Evolutionary conservation across 352 stramenopile genomes (phyloP).

Genomic region (Blastocystis sp.): DNA sequence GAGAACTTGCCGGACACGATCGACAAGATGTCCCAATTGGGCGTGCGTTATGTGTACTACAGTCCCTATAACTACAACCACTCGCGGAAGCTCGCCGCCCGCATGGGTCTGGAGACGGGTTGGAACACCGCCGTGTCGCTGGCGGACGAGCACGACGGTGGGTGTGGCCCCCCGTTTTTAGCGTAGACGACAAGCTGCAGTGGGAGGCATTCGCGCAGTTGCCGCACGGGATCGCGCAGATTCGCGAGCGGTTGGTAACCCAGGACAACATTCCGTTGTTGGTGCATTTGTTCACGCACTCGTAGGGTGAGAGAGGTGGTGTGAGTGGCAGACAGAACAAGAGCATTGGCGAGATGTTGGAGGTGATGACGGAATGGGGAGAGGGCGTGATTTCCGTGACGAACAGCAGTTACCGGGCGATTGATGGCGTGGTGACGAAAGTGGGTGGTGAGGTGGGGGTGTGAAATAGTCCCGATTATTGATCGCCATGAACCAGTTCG

Average conservation of each 20-base stretch:
- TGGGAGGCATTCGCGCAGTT: conserved; percentile 79
- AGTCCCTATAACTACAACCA: conserved; percentile 95
- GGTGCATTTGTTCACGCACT: conserved; percentile 95
- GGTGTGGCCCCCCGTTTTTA: not conserved
- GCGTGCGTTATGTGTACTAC: conserved; percentile 97
- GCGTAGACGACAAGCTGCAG: conserved; percentile 29
- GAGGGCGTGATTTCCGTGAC: conserved; percentile 36
- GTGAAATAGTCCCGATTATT: conserved; percentile 57
- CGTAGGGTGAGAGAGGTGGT: conserved; percentile 65
- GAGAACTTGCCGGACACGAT: conserved; percentile 90
- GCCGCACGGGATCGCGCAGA: conserved; percentile 90
- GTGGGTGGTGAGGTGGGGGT: not conserved
- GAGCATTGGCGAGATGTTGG: conserved; percentile 6
- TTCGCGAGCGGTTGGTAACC: conserved; percentile 87
- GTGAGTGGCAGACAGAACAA: conserved; percentile 5
- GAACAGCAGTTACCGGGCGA: not conserved
- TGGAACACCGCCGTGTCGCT: conserved; percentile 98
- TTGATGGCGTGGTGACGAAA: conserved; percentile 8
- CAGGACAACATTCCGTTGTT: conserved; percentile 96
- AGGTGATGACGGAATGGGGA: conserved; percentile 58
- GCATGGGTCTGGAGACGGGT: conserved; percentile 97
- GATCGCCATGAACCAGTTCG: conserved; percentile 63
- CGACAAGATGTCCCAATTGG: conserved; percentile 87
- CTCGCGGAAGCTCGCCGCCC: conserved; percentile 91
- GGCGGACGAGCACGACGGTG: conserved; percentile 72